A percentile compares a stretch with the other conserved stretches of the same genome.
These are phyloP conservation scores for Cordyceps fumosorosea DNA, from an alignment of 2,329 filamentous ascomycete species.

Conservation along the genomic window DNA sequence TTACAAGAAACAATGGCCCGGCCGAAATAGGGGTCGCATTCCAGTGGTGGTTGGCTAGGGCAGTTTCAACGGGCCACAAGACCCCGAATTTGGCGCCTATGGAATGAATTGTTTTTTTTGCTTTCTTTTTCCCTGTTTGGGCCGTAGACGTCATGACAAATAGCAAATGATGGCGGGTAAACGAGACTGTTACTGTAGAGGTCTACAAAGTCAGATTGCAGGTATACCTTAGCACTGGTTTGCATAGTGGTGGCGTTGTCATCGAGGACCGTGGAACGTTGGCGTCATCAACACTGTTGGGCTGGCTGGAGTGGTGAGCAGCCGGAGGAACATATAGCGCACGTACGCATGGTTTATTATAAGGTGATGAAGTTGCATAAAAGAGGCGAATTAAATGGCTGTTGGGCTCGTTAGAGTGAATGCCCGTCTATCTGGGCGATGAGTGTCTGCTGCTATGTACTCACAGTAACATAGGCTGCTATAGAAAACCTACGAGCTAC, in stretches of 20 bases:
- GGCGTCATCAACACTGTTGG: background rate
- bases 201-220: too few species aligned
- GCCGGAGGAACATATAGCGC: background rate
- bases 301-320: too few species aligned
- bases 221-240: too few species aligned
- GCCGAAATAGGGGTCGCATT: background rate
- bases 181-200: too few species aligned
- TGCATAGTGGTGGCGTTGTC: background rate
- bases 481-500: too few species aligned
- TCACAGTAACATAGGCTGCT: background rate
- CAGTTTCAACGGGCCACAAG: too few species aligned
- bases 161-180: too few species aligned
- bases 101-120: too few species aligned
- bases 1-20: background rate
- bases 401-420: background rate
- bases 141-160: too few species aligned
- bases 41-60: too few species aligned
- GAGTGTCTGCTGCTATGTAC: background rate
- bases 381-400: background rate
- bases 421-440: background rate
- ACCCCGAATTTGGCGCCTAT: too few species aligned
- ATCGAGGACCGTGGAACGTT: background rate
- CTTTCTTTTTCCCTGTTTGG: too few species aligned
- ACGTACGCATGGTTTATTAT: background rate
- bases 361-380: background rate